These are phyloP conservation scores for Apiotrichum akiyoshidainum DNA, from an alignment of 1,284 basidiomycete species.

Conservation along the genomic window DNA sequence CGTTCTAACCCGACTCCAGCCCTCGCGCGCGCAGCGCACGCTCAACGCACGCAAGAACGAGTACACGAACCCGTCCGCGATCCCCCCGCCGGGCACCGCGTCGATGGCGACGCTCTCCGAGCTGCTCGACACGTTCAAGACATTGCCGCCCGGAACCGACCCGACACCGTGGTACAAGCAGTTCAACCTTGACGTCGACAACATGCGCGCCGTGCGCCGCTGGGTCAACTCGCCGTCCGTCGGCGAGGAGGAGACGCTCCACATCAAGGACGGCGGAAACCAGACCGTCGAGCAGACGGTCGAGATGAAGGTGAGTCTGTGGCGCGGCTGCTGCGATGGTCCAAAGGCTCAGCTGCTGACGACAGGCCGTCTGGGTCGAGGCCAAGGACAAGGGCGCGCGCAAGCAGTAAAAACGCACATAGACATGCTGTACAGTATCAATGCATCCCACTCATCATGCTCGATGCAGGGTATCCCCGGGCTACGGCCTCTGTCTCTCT, in stretches of 20 bases:
- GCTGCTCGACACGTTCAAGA: constrained; percentile 67
- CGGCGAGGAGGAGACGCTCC: constrained; percentile 55
- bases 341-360: background rate
- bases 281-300: constrained; percentile 10
- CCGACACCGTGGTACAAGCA: constrained; percentile 43
- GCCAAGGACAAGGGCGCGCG: constrained; percentile 16
- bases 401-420: background rate
- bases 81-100: constrained; percentile 56
- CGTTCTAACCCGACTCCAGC: constrained; percentile 23
- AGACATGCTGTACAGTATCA: background rate
- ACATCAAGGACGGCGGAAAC: constrained; percentile 56
- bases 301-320: constrained; percentile 57
- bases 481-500: too few relatives aligned
- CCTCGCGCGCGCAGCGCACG: constrained; percentile 42
- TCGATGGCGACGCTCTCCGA: constrained; percentile 59
- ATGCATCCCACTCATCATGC: constrained; percentile 7
- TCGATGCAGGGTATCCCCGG: background rate
- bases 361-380: constrained; percentile 19
- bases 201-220: constrained; percentile 59
- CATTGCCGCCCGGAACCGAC: constrained; percentile 54
- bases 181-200: constrained; percentile 60
- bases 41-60: constrained; percentile 34
- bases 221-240: constrained; percentile 71
- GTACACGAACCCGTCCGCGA: constrained; percentile 51
- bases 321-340: too few relatives aligned